These are phyloP conservation scores for Hypoxylon rickii DNA, from an alignment of 495 filamentous ascomycete species.

Conservation along the genomic window DNA sequence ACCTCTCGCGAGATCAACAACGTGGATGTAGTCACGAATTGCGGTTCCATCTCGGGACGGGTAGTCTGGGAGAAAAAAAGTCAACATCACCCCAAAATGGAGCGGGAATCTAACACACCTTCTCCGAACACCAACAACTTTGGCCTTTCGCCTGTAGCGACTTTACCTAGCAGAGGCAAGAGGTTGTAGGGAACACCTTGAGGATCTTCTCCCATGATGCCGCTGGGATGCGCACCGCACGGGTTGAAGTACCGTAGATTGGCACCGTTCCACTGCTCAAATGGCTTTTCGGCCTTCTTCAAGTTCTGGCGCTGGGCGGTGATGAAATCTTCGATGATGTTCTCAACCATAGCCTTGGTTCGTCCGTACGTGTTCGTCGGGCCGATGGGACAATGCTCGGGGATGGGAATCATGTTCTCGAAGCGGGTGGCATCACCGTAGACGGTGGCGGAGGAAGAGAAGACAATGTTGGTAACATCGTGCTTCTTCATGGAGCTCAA, in stretches of 20 bases:
- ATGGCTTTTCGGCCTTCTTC: constrained; percentile 76
- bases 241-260: constrained; percentile 98
- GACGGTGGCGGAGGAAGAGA: constrained; percentile 84
- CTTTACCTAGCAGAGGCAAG: constrained; percentile 90
- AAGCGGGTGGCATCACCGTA: constrained; percentile 97
- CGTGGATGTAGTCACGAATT: constrained; percentile 72
- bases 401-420: constrained; percentile 98
- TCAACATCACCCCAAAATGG: no score
- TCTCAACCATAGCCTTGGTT: constrained; percentile 91
- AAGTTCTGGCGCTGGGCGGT: constrained; percentile 83
- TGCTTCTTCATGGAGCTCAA: constrained; percentile 84
- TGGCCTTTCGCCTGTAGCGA: constrained; percentile 91
- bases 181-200: constrained; percentile 96
- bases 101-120: constrained; percentile 58
- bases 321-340: constrained; percentile 87
- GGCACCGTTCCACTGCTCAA: constrained; percentile 88
- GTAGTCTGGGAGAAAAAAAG: constrained; percentile 81
- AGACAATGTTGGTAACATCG: constrained; percentile 95
- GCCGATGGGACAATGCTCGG: constrained; percentile 92
- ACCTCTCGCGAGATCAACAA: constrained; percentile 74
- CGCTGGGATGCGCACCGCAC: constrained; percentile 89
- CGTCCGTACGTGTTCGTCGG: constrained; percentile 97
- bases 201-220: constrained; percentile 98
- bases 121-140: constrained; percentile 94
- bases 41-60: constrained; percentile 78